Base-by-base conservation (phyloP, 176 grass and related monocot genomes). In the Oryza nivara region DNA sequence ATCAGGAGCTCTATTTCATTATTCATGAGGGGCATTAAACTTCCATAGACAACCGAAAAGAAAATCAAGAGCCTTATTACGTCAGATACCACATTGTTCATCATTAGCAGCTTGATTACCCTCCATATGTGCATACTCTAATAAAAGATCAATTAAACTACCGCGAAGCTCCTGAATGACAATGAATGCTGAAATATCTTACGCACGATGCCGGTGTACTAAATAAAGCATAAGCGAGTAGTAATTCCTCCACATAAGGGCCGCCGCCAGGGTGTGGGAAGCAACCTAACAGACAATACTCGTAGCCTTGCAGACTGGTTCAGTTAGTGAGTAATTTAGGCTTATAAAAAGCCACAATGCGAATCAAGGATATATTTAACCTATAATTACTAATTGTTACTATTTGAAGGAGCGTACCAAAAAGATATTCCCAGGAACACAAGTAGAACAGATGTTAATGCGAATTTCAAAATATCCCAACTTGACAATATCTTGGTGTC, bases 381-480 rank as follows among this genome's bases (percentile, higher is more conserved):
- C 49, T 17, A 52, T 17, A 58, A 7, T 32, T 32, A 3, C 30
- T 32, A 32, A 32, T 8, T 20, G 0, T 58, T 58, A 58, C 52
- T 20, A 58, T 20, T 58, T 19, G 52, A 58, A 17, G 54, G 9
- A 30, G 32, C 11, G 65, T 17, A 65, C 26, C 56, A 83, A 11
- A 13, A 13, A 11, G 23, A 25, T 8, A 73, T 25, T 9, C 12
- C 22, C 58, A 63, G n/a, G 56, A 63, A 9, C 58, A 23, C 17
- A 58, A 20, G 52, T 20, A 6, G 17, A 58, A 9, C 67, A 9
- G 8, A 75, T 76, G 11, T n/a, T 46, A 0, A 82, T 15, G 32
- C 81, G 16, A 75, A 70, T 30, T 77, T 74, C 15, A n/a, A 3
- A 65, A 64, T 30, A 82, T 26, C 30, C 76, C 36, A 81, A 79